Conservation (phyloP, 1,284 basidiomycete species). For the Ustilago hordei region DNA sequence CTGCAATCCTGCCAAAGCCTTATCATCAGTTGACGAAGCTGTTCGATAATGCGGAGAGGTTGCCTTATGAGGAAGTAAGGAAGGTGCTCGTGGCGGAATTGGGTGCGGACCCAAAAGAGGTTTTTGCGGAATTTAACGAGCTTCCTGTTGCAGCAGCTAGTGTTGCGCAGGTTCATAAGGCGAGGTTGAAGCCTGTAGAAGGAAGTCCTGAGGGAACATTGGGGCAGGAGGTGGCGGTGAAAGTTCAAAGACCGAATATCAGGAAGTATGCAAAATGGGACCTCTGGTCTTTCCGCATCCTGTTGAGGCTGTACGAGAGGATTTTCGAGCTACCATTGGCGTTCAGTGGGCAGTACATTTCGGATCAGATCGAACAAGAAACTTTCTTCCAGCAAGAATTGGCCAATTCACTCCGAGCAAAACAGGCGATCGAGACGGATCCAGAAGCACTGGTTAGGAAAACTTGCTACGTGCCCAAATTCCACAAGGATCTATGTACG, state of each 20-base stretch:
- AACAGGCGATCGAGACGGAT: constrained; percentile 53
- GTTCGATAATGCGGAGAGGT: constrained; percentile 60
- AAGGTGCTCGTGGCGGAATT: constrained; percentile 56
- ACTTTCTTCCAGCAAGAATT: constrained; percentile 58
- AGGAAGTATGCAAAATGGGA: constrained; percentile 62
- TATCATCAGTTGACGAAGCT: constrained; percentile 60
- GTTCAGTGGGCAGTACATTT: constrained; percentile 60
- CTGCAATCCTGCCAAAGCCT: constrained; percentile 61
- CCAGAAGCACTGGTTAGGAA: constrained; percentile 47
- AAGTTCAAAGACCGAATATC: constrained; percentile 63
- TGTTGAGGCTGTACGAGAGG: constrained; percentile 57
- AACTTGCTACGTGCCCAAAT: constrained; percentile 59
- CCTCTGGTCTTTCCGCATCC: constrained; percentile 57
- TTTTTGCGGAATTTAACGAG: constrained; percentile 55
- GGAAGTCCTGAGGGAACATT: constrained; percentile 22
- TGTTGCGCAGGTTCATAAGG: constrained; percentile 63
- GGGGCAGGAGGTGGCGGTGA: constrained; percentile 59
- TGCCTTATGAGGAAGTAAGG: constrained; percentile 49
- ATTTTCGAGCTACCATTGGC: constrained; percentile 61
- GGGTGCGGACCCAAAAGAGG: constrained; percentile 48
- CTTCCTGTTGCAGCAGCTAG: constrained; percentile 59
- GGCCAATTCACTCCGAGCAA: constrained; percentile 49
- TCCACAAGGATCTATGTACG: constrained; percentile 52
- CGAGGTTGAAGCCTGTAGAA: constrained; percentile 34
- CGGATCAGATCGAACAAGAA: constrained; percentile 62